Evolutionary conservation across 2,329 filamentous ascomycete genomes (phyloP), one percentile per base, ranked within the genome.

Genomic region (Zymoseptoria ardabiliae): DNA sequence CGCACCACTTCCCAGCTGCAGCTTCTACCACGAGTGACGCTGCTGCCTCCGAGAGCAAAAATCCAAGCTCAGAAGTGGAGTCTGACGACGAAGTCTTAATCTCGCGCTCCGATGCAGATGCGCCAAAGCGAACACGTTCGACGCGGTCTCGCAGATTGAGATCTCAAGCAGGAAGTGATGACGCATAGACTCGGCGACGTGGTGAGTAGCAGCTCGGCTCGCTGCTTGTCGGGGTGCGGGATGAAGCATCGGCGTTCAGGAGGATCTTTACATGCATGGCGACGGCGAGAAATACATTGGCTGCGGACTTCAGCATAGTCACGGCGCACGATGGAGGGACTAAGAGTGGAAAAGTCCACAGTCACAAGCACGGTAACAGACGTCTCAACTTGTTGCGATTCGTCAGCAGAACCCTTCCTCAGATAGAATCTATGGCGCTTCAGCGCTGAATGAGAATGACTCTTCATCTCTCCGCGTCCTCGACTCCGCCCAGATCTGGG

Each of bases 11-110:
- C 23, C 49, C 30, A 22, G 21, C 35, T 50, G 20, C 35, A 11
- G 21, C 22, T 11, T 20, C 19, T 8, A 8, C 5, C 20, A 22
- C 13, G 7, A 30, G 54, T 9, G 19, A 58, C 11, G 30, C 17
- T 17, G 51, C 48, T 51, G 17, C 35, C 4, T 17, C 21, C 22
- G 22, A 58, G 17, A 52, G 49, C 19, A 45, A 25, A 2, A 22
- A 17, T 22, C 50, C 45, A 35, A 22, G 41, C 17, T 22, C 53
- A 45, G 54, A 45, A 19, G 23, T 50, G 21, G 52, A n/a, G 7
- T 58, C 56, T 50, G 54, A 60, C 11, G 58, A 60, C 25, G 54
- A 49, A 17, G 54, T 60, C 6, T 54, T 57, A 21, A 45, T 60
- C 23, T 60, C 58, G 6, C 53, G 54, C 4, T 35, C 54, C n/a